These are phyloP conservation scores for Cytospora chrysosperma DNA, from an alignment of 2,329 filamentous ascomycete species.

Conservation along the genomic window DNA sequence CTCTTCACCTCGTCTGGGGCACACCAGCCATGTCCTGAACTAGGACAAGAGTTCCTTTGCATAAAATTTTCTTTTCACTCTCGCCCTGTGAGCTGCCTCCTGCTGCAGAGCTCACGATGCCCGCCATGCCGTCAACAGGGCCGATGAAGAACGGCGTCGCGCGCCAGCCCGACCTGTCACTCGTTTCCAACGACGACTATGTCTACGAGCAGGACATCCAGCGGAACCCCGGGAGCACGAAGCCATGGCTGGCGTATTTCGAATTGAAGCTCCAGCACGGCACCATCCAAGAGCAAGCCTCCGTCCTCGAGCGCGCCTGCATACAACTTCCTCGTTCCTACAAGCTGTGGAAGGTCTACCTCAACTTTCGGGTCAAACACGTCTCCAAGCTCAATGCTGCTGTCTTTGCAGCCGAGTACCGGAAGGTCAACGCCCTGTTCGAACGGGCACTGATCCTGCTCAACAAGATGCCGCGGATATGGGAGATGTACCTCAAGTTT, in stretches of 20 bases:
- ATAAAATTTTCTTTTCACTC: conserved; percentile 1
- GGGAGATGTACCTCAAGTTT: conserved; percentile 92
- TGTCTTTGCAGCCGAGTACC: conserved; percentile 74
- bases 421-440: conserved; percentile 93
- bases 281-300: conserved; percentile 78
- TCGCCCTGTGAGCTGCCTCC: conserved; percentile 7
- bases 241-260: conserved; percentile 94
- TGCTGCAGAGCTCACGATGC: conserved; percentile 12
- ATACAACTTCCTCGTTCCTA: conserved; percentile 88
- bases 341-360: conserved; percentile 98
- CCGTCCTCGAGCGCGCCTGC: conserved; percentile 87
- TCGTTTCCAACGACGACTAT: conserved; percentile 72
- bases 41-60: neutral
- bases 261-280: conserved; percentile 89
- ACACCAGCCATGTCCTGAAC: conserved; percentile 20
- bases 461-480: conserved; percentile 98
- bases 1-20: conserved; percentile 5
- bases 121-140: conserved; percentile 23
- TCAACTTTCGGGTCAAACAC: conserved; percentile 80
- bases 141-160: conserved; percentile 22
- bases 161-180: conserved; percentile 24
- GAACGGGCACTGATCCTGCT: conserved; percentile 88
- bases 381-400: conserved; percentile 80
- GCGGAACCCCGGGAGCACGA: conserved; percentile 79
- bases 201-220: conserved; percentile 96